These are phyloP conservation scores for Alloteropsis angusta DNA, from an alignment of 202 grass and related monocot species.

Conservation along the genomic window DNA sequence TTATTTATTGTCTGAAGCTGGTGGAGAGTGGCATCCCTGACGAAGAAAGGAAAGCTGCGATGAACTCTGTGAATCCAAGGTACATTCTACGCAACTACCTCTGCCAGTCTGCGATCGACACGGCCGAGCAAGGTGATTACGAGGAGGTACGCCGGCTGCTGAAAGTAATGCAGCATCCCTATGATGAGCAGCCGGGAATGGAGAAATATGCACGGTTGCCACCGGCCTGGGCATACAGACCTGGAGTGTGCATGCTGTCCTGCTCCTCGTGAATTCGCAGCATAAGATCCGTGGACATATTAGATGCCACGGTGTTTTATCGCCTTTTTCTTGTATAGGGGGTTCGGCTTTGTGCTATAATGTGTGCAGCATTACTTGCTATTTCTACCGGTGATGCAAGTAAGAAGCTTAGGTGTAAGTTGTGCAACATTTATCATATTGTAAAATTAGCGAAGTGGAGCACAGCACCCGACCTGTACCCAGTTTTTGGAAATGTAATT, in stretches of 20 bases:
- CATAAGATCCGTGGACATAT: neutral
- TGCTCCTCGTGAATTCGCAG: constrained; percentile 67
- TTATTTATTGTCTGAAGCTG: constrained; percentile 43
- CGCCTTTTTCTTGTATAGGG: constrained; percentile 16
- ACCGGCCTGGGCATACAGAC: constrained; percentile 94
- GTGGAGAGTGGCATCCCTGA: constrained; percentile 51
- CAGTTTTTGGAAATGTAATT: neutral
- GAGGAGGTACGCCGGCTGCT: constrained; percentile 55
- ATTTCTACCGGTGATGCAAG: constrained; percentile 10
- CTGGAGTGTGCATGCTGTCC: constrained; percentile 91
- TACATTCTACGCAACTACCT: constrained; percentile 91
- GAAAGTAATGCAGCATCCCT: constrained; percentile 76
- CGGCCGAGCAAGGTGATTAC: constrained; percentile 69
- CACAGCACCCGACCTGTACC: no score
- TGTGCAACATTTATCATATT: neutral
- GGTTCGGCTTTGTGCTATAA: neutral
- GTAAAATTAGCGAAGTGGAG: neutral
- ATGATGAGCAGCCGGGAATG: constrained; percentile 81
- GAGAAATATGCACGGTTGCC: constrained; percentile 86
- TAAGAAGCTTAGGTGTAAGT: neutral
- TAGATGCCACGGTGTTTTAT: neutral
- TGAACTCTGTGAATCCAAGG: constrained; percentile 82
- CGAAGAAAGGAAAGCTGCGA: constrained; percentile 58
- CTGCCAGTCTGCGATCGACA: constrained; percentile 78
- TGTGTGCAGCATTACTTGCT: constrained; percentile 5